These are phyloP conservation scores for Terfezia claveryi DNA, from an alignment of 495 filamentous ascomycete genomes.

Conservation along the genomic window DNA sequence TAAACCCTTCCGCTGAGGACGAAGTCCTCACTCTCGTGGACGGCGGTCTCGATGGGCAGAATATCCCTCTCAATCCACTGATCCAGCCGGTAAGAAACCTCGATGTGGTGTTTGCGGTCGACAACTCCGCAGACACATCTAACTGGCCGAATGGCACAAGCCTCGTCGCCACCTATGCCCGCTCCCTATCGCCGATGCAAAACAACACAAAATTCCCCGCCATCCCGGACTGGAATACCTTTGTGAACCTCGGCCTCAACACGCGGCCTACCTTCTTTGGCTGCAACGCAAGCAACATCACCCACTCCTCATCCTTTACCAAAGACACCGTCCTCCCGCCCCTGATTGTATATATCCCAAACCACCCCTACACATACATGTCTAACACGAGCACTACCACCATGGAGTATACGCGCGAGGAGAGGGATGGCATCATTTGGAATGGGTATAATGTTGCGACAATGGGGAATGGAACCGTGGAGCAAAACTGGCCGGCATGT, in stretches of 20 bases:
- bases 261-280: slow-evolving; percentile 79
- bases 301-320: slow-evolving; percentile 19
- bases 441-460: slow-evolving; percentile 74
- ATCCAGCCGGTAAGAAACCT: slow-evolving; percentile 59
- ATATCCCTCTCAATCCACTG: slow-evolving; percentile 67
- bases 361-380: slow-evolving; percentile 49
- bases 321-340: slow-evolving; percentile 28
- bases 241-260: slow-evolving; percentile 73
- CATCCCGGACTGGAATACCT: slow-evolving; percentile 65
- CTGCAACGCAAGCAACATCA: slow-evolving; percentile 51
- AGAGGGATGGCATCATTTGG: slow-evolving; percentile 54
- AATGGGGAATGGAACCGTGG: slow-evolving; percentile 52
- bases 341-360: slow-evolving; percentile 76
- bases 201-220: slow-evolving; percentile 72
- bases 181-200: slow-evolving; percentile 37
- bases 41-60: slow-evolving; percentile 70
- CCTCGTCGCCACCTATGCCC: slow-evolving; percentile 63
- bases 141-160: slow-evolving; percentile 77
- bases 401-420: slow-evolving; percentile 32
- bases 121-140: slow-evolving; percentile 62
- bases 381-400: slow-evolving; percentile 60
- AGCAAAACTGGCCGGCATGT: slow-evolving; percentile 52
- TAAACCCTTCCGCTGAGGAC: slow-evolving; percentile 35
- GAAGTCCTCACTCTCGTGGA: slow-evolving; percentile 55
- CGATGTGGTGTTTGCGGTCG: slow-evolving; percentile 83